phyloP scores from a whole-genome alignment of 1,284 basidiomycete species.

The Wolfiporia cocos region DNA sequence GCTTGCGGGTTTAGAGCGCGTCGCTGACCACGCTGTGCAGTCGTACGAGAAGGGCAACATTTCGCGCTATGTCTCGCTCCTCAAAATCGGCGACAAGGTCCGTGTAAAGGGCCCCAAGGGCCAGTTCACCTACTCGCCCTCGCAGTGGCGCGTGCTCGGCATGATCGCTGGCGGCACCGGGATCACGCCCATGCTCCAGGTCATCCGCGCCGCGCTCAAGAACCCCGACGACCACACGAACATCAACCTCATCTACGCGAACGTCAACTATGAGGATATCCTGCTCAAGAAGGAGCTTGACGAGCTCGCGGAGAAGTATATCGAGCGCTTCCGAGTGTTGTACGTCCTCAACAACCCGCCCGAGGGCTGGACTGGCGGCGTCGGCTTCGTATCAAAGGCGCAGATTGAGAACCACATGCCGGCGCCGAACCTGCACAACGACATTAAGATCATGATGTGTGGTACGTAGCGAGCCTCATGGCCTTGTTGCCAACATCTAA shows the following conservation, averaged over 20 bases:
- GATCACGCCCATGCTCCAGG: conserved; percentile 98
- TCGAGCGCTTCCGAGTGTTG: conserved; percentile 73
- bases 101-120: conserved; percentile 95
- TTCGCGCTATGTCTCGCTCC: conserved; percentile 75
- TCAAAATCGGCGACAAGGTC: conserved; percentile 83
- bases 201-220: conserved; percentile 86
- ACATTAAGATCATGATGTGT: conserved; percentile 85
- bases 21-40: conserved; percentile 33
- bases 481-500: conserved; percentile 2
- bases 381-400: conserved; percentile 93
- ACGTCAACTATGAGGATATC: conserved; percentile 87
- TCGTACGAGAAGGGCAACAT: conserved; percentile 97
- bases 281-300: conserved; percentile 87
- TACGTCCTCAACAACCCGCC: conserved; percentile 96
- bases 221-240: conserved; percentile 82
- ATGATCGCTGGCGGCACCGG: conserved; percentile 98
- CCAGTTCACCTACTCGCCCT: conserved; percentile 78
- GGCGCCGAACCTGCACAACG: conserved; percentile 37
- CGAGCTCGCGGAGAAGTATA: conserved; percentile 63
- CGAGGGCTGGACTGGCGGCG: conserved; percentile 78
- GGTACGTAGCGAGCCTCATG: conserved; percentile 37
- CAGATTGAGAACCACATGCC: conserved; percentile 81
- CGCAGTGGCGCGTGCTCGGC: conserved; percentile 70
- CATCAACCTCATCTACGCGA: conserved; percentile 90
- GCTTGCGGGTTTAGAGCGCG: conserved; percentile 6